Conservation (phyloP, 1,284 basidiomycete genomes). For the Cryptococcus amylolentus region DNA sequence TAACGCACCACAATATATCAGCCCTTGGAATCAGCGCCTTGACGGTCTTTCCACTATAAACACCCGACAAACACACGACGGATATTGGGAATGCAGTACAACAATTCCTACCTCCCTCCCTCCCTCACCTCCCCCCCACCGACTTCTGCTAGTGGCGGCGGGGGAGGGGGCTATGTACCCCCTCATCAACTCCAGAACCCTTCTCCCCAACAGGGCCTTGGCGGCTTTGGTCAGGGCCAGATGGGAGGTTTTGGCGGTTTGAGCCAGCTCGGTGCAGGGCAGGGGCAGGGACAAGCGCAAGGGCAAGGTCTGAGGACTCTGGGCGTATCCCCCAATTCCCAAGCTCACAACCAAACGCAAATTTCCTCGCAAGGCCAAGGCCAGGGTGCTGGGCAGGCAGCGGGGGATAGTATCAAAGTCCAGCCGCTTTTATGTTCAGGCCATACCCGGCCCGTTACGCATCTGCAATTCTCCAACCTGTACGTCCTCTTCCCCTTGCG, state of each 20-base stretch:
- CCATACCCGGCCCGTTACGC: slow-evolving; percentile 76
- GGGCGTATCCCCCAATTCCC: no score
- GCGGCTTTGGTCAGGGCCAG: background rate
- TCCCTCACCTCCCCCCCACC: slow-evolving; percentile 7
- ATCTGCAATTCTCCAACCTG: slow-evolving; percentile 78
- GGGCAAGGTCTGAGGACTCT: no score
- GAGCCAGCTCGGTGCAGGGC: no score
- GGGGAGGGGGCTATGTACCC: background rate
- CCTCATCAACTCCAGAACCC: background rate
- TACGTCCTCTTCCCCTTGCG: slow-evolving; percentile 17
- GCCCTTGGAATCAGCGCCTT: background rate
- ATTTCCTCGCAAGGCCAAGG: no score
- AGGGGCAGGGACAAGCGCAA: no score
- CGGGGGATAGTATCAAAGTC: slow-evolving; percentile 33
- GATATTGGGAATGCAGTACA: slow-evolving; percentile 5
- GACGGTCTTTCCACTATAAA: background rate
- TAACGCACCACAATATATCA: no score
- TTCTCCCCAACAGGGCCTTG: background rate
- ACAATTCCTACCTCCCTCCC: slow-evolving; percentile 22
- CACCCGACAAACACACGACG: background rate
- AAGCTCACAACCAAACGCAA: no score
- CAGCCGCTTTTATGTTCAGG: slow-evolving; percentile 56
- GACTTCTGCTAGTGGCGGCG: background rate
- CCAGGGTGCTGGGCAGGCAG: background rate
- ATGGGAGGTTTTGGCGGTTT: no score